phyloP scores from a whole-genome alignment of 1,284 basidiomycete genomes.

The Ganoderma meredithae region DNA sequence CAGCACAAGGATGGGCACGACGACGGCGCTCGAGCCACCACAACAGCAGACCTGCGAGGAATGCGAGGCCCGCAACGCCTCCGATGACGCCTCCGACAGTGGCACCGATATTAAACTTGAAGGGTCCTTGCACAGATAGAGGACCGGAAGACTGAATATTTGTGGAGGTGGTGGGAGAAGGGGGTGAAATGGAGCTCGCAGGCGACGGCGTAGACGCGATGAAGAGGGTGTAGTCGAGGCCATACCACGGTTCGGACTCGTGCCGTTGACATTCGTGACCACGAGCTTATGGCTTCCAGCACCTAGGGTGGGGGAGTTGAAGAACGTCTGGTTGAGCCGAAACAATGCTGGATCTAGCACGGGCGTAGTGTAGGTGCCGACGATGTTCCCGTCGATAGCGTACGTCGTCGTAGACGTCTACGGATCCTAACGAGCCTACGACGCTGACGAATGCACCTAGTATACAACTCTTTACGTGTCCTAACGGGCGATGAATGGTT shows the following conservation, averaged over 20 bases:
- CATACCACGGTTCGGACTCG: slow-evolving; percentile 28
- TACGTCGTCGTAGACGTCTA: slow-evolving; percentile 25
- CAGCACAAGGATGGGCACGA: too few species aligned
- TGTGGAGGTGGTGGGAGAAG: too few species aligned
- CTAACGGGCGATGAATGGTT: too few species aligned
- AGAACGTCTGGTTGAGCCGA: slow-evolving; percentile 22
- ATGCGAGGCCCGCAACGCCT: background rate
- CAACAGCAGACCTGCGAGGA: background rate
- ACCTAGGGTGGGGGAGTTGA: slow-evolving; percentile 24
- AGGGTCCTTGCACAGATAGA: too few species aligned
- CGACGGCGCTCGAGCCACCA: background rate
- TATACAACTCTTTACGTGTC: too few species aligned
- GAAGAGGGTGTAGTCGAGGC: slow-evolving; percentile 32
- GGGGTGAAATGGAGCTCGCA: too few species aligned
- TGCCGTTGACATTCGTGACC: slow-evolving; percentile 33
- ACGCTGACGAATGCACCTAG: slow-evolving; percentile 30
- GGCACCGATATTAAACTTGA: background rate
- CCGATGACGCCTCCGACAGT: slow-evolving; percentile 2
- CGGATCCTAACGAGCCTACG: slow-evolving; percentile 28
- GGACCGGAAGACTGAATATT: too few species aligned
- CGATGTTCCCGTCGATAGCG: slow-evolving; percentile 25
- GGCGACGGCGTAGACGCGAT: background rate
- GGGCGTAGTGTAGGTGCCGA: slow-evolving; percentile 18
- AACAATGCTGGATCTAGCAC: slow-evolving; percentile 14
- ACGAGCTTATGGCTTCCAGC: slow-evolving; percentile 26